phyloP scores from a whole-genome alignment of 163 green algal genomes.

The Coccomyxa subellipsoidea region DNA sequence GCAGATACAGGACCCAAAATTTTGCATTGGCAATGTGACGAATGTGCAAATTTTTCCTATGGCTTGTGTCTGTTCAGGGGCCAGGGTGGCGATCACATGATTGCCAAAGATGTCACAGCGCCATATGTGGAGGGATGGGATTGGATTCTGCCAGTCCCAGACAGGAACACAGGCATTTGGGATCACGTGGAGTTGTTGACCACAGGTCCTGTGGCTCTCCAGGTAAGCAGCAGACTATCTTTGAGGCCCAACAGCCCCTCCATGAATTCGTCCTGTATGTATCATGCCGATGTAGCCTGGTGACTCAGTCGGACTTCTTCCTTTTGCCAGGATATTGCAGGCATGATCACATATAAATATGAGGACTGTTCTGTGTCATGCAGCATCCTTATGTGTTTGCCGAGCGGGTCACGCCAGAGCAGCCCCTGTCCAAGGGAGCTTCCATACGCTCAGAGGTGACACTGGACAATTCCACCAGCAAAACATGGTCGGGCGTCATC shows the following conservation, averaged over 20 bases:
- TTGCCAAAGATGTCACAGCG: neutral
- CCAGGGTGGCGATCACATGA: constrained; percentile 11
- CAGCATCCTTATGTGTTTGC: neutral
- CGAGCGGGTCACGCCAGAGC: neutral
- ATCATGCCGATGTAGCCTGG: neutral
- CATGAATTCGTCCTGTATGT: no score
- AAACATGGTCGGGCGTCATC: neutral
- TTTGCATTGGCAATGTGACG: no score
- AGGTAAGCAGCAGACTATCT: neutral
- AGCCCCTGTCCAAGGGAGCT: neutral
- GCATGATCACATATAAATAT: neutral
- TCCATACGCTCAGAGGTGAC: neutral
- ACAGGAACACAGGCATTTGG: constrained; percentile 2
- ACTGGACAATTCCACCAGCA: neutral
- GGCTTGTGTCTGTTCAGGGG: neutral
- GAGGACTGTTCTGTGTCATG: neutral
- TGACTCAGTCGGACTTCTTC: no score
- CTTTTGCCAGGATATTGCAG: no score
- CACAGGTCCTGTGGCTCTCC: neutral
- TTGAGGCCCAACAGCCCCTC: no score
- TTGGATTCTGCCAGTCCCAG: neutral
- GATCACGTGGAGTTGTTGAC: neutral
- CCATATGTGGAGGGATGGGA: constrained; percentile 5
- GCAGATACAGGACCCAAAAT: no score
- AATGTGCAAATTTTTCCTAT: no score